Conservation (phyloP, 2,329 filamentous ascomycete genomes). For the Verruconis gallopava region DNA sequence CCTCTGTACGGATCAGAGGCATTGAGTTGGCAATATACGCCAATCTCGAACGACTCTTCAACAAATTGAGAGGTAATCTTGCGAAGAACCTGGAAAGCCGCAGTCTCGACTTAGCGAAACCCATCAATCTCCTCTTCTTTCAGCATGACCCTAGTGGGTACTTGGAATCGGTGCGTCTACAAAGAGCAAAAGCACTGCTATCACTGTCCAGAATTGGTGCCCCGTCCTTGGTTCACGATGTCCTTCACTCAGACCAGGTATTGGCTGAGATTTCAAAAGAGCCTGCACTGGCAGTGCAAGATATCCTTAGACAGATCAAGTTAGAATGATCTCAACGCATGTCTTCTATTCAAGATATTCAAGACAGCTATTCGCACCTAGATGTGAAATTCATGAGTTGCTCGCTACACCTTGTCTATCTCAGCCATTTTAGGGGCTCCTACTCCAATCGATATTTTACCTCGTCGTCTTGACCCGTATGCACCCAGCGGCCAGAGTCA, state of each 20-base stretch:
- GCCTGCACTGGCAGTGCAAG: neutral
- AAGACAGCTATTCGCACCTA: neutral
- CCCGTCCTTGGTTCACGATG: neutral
- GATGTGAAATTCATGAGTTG: neutral
- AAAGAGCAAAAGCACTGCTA: constrained; percentile 18
- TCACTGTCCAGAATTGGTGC: constrained; percentile 10
- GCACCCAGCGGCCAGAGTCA: neutral
- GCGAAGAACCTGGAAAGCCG: neutral
- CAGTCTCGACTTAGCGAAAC: constrained; percentile 3
- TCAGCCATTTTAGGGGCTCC: neutral
- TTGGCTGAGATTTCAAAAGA: constrained; percentile 3
- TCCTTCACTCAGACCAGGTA: constrained; percentile 1
- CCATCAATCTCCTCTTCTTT: constrained; percentile 12
- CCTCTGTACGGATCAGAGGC: constrained; percentile 15
- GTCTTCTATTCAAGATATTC: too few species aligned
- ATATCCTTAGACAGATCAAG: neutral
- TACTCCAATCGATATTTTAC: neutral
- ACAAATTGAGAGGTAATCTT: neutral
- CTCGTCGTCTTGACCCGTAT: neutral
- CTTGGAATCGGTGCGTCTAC: constrained; percentile 18
- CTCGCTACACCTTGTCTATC: neutral
- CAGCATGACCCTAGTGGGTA: constrained; percentile 17
- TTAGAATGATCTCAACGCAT: neutral
- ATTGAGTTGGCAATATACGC: constrained; percentile 18
- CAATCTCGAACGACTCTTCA: constrained; percentile 15